Conservation (phyloP, 75 land plant genomes). For the Picea glauca region DNA sequence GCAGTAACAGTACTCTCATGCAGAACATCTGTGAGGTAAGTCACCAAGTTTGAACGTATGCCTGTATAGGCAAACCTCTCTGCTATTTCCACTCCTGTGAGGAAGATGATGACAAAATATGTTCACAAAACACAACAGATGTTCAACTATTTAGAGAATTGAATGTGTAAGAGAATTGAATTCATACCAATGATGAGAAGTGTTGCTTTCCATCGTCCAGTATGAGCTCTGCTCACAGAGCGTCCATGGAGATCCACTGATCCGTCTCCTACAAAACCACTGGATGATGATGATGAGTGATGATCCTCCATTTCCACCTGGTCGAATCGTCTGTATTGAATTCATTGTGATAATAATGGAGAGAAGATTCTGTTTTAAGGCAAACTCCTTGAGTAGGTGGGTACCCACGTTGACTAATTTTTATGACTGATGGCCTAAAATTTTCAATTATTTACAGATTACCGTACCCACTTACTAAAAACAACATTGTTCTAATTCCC, state of each 20-base stretch:
- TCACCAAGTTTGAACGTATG: slow-evolving; percentile 53
- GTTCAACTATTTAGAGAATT: not conserved
- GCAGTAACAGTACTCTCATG: slow-evolving; percentile 47
- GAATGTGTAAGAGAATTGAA: not conserved
- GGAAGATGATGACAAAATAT: not conserved
- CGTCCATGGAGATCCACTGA: slow-evolving; percentile 4
- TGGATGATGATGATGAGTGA: too few species aligned
- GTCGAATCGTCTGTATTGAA: too few species aligned
- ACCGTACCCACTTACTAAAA: too few species aligned
- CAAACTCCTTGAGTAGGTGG: too few species aligned
- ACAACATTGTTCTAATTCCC: too few species aligned
- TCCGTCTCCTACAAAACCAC: slow-evolving; percentile 3
- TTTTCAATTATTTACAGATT: too few species aligned
- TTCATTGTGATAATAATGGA: too few species aligned
- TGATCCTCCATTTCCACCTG: too few species aligned
- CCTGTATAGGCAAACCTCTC: slow-evolving; percentile 80
- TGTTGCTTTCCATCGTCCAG: slow-evolving; percentile 3
- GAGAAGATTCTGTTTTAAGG: too few species aligned
- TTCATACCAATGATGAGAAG: slow-evolving; percentile 4
- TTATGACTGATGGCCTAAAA: too few species aligned
- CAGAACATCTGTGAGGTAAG: slow-evolving; percentile 41
- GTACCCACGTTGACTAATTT: too few species aligned
- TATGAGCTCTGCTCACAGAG: not conserved
- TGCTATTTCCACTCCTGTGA: slow-evolving; percentile 56
- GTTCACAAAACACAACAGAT: not conserved